phyloP scores from a whole-genome alignment of 768 basidiomycete genomes.

The Tremella mesenterica region DNA sequence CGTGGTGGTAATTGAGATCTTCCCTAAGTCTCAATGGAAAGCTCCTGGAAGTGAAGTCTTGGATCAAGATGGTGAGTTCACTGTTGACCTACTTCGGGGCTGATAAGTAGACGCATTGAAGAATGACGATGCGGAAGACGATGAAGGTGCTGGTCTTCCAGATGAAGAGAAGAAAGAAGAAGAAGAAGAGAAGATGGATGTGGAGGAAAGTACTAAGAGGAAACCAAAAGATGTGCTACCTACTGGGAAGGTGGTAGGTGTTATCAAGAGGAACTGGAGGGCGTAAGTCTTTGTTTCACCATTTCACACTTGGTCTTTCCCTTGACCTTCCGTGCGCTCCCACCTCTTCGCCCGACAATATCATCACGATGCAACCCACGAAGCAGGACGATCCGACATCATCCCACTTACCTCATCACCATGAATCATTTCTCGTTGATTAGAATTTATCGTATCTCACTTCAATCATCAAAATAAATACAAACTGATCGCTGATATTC shows the following conservation, averaged over 20 bases:
- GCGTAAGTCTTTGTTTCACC: constrained; percentile 70
- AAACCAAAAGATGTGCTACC: constrained; percentile 61
- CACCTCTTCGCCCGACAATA: no score
- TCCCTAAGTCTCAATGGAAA: constrained; percentile 82
- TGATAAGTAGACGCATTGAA: constrained; percentile 59
- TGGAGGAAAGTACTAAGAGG: constrained; percentile 30
- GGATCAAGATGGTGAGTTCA: constrained; percentile 70
- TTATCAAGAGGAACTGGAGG: constrained; percentile 92
- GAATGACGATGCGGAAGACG: constrained; percentile 75
- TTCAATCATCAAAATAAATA: neutral
- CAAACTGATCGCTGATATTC: neutral
- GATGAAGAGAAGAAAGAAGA: constrained; percentile 48
- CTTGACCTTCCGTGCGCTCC: no score
- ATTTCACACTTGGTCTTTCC: neutral
- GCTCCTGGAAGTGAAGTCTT: constrained; percentile 84
- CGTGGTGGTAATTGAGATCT: constrained; percentile 79
- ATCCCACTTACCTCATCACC: no score
- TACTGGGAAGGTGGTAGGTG: constrained; percentile 81
- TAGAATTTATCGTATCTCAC: no score
- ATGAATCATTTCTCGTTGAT: no score
- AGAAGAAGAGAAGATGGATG: constrained; percentile 38
- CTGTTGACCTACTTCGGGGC: neutral
- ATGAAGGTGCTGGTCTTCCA: constrained; percentile 43
- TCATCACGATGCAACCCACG: no score
- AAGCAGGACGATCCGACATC: no score